Evolutionary conservation across 768 basidiomycete species (phyloP).

Genomic region (Sporobolomyces phaffii): DNA sequence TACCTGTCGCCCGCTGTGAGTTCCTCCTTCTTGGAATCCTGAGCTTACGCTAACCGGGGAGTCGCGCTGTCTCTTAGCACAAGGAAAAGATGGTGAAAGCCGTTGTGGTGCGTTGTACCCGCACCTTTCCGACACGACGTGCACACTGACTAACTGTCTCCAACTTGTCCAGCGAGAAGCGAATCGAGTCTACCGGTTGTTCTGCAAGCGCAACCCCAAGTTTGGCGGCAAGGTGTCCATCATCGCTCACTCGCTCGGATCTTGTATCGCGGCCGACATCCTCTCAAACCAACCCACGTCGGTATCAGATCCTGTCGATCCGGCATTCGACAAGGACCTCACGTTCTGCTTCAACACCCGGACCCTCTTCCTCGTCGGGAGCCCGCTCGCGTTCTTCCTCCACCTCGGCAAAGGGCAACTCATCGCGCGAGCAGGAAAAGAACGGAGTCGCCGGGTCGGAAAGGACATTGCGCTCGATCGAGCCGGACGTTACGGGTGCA

Average conservation of each 20-base stretch:
- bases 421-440: slow-evolving; percentile 37
- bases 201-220: slow-evolving; percentile 40
- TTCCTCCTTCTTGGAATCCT: background rate
- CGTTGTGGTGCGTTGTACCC: slow-evolving; percentile 19
- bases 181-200: slow-evolving; percentile 41
- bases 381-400: slow-evolving; percentile 39
- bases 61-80: no score
- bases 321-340: background rate
- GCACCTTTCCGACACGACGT: no score
- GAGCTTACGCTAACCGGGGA: no score
- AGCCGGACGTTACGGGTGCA: slow-evolving; percentile 35
- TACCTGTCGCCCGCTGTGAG: slow-evolving; percentile 27
- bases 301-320: slow-evolving; percentile 15
- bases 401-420: slow-evolving; percentile 40
- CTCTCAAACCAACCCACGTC: slow-evolving; percentile 37
- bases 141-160: no score
- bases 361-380: slow-evolving; percentile 37
- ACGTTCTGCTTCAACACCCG: slow-evolving; percentile 40
- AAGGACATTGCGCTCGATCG: slow-evolving; percentile 39
- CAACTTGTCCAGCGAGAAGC: slow-evolving; percentile 34
- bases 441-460: slow-evolving; percentile 30
- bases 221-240: slow-evolving; percentile 41
- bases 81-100: slow-evolving; percentile 39
- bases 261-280: slow-evolving; percentile 39
- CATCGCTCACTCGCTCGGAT: slow-evolving; percentile 40